Evolutionary conservation across 768 basidiomycete species (phyloP), one percentile per base, ranked within the genome.

Genomic region (Calocybe indica): DNA sequence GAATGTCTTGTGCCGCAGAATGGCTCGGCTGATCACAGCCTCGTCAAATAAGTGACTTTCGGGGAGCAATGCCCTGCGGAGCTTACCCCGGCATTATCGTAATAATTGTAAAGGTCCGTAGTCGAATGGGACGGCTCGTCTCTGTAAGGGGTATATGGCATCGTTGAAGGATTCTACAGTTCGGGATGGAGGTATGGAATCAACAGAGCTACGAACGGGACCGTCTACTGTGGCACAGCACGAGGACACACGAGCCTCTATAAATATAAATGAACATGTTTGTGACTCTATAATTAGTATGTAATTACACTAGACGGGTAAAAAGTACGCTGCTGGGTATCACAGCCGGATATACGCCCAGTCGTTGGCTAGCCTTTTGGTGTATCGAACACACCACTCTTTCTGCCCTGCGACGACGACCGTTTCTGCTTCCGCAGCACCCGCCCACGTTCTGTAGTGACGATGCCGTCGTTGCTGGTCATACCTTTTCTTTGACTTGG

Each of bases 351-450:
- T 13, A 49, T 44, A 48, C 38, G 44, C 30, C 40, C 42, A 48
- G 38, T 45, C n/a, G 45, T 43, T 39, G 13, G 14, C 40, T 43
- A 54, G 13, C 46, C 38, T 33, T 46, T 52, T 13, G 36, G 22
- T 28, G 39, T 52, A n/a, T 43, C 51, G 36, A 28, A 37, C 41
- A 47, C 43, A 28, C 47, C 51, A 43, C 10, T 29, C 9, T 51
- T 50, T 28, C 48, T 47, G 45, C 45, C 46, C 29, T 47, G 46
- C 43, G 74, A 73, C 14, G 68, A 67, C 6, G 63, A 60, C 15
- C 76, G 72, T 55, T 72, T 77, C 56, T 79, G 76, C 55, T 80
- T 82, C 57, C 70, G 70, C 43, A 79, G 61, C 15, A 79, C 61
- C 48, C 72, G 48, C 53, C 69, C 54, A 58, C 66, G 42, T 66